Conservation (phyloP, 2,329 filamentous ascomycete species). For the Hypoxylon sp. region DNA sequence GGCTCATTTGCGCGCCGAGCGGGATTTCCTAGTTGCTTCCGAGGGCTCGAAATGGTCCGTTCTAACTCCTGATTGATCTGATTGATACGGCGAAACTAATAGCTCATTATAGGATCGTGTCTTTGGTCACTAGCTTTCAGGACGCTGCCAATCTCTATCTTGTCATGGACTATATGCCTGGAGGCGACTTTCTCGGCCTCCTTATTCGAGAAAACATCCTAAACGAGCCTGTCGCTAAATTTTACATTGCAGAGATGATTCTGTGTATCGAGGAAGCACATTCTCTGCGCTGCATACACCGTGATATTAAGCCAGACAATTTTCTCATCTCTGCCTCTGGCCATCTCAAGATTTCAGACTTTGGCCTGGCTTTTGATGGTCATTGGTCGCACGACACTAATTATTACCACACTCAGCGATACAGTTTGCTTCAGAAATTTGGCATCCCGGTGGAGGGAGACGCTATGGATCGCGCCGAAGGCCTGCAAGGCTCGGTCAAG, state of each 20-base stretch:
- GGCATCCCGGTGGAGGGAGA: conserved; percentile 83
- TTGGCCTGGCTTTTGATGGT: conserved; percentile 94
- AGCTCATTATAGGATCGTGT: conserved; percentile 76
- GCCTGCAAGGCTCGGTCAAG: conserved; percentile 55
- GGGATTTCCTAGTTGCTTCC: conserved; percentile 91
- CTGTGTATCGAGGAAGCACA: conserved; percentile 94
- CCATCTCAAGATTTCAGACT: conserved; percentile 96
- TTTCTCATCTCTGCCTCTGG: conserved; percentile 91
- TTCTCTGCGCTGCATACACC: conserved; percentile 89
- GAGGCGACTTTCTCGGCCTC: conserved; percentile 91
- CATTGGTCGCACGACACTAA: conserved; percentile 93
- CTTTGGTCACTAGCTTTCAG: conserved; percentile 90
- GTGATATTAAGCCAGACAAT: conserved; percentile 97
- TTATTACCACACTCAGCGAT: conserved; percentile 88
- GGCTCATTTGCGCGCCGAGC: conserved; percentile 89
- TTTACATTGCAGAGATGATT: conserved; percentile 96
- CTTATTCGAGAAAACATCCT: conserved; percentile 88
- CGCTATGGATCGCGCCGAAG: conserved; percentile 70
- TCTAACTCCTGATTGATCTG: not conserved
- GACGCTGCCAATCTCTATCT: conserved; percentile 88
- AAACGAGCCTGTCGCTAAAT: conserved; percentile 82
- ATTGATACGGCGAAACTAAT: conserved; percentile 16
- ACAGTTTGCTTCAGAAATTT: conserved; percentile 82
- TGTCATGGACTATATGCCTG: conserved; percentile 98
- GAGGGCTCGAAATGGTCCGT: conserved; percentile 84